phyloP scores from a whole-genome alignment of 2,329 filamentous ascomycete species.

The Aspergillaceae sp. region DNA sequence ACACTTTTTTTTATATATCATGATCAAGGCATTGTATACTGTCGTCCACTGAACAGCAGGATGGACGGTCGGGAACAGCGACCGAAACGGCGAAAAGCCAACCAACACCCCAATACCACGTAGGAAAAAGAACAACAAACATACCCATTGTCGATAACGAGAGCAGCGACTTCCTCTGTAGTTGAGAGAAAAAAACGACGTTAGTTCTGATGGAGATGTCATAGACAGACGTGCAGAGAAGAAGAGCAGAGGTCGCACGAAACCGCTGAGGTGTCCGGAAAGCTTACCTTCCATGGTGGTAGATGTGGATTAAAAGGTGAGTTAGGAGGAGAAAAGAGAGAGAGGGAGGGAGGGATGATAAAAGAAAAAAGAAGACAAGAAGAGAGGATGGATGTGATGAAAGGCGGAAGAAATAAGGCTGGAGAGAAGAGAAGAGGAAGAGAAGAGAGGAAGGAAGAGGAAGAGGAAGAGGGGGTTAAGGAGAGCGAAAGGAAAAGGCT shows the following conservation, averaged over 20 bases:
- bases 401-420: slow-evolving; percentile 1
- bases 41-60: too few relatives aligned
- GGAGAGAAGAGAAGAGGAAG: slow-evolving; percentile 14
- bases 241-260: slow-evolving; percentile 10
- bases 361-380: slow-evolving; percentile 26
- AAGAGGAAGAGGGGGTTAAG: slow-evolving; percentile 5
- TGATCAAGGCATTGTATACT: too few relatives aligned
- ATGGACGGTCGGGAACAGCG: background rate
- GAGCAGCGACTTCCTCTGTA: slow-evolving; percentile 98
- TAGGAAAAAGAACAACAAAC: slow-evolving; percentile 37
- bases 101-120: slow-evolving; percentile 19
- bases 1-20: too few relatives aligned
- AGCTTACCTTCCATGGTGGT: slow-evolving; percentile 59
- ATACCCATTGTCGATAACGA: slow-evolving; percentile 99
- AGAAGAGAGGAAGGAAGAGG: slow-evolving; percentile 7
- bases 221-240: slow-evolving; percentile 7
- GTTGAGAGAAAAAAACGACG: slow-evolving; percentile 22
- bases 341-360: slow-evolving; percentile 18
- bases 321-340: slow-evolving; percentile 20
- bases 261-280: slow-evolving; percentile 26
- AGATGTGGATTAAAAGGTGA: slow-evolving; percentile 12
- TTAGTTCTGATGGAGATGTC: slow-evolving; percentile 24
- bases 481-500: background rate
- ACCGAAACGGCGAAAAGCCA: slow-evolving; percentile 1
- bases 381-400: slow-evolving; percentile 22